Percentiles rank a stretch among this genome's conserved stretches.
phyloP scores from a whole-genome alignment of 2,329 filamentous ascomycete genomes.

The Elsinoe perseae region DNA sequence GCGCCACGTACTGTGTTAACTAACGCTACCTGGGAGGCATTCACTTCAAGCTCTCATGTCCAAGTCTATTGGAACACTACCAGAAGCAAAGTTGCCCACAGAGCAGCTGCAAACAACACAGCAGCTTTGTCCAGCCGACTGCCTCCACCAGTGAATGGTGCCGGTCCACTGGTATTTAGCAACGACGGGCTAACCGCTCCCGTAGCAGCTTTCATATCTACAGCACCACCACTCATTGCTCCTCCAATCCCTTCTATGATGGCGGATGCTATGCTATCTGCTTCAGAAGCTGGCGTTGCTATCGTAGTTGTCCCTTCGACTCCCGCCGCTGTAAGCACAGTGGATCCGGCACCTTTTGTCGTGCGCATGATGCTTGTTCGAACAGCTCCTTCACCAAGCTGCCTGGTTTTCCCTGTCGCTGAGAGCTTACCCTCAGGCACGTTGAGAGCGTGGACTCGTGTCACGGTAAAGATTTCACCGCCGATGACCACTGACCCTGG shows the following conservation, averaged over 20 bases:
- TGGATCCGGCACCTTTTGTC: background rate
- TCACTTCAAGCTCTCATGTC: too few species aligned
- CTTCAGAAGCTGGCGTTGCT: background rate
- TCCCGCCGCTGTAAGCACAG: background rate
- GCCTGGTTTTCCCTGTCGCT: background rate
- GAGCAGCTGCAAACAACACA: too few species aligned
- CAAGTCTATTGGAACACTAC: too few species aligned
- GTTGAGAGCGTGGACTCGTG: background rate
- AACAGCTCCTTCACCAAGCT: background rate
- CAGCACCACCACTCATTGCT: background rate
- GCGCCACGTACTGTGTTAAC: too few species aligned
- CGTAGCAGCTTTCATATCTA: background rate
- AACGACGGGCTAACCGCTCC: too few species aligned
- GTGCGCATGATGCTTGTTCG: background rate
- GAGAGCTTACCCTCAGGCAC: background rate
- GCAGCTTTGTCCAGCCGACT: background rate
- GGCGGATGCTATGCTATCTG: background rate
- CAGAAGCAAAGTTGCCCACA: too few species aligned
- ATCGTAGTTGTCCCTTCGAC: background rate
- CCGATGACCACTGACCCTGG: background rate
- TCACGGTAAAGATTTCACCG: background rate
- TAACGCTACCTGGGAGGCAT: too few species aligned
- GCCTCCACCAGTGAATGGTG: background rate
- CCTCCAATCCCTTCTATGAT: background rate
- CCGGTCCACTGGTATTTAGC: background rate